phyloP scores from a whole-genome alignment of 1,284 basidiomycete species.

The Caloboletus firmus region DNA sequence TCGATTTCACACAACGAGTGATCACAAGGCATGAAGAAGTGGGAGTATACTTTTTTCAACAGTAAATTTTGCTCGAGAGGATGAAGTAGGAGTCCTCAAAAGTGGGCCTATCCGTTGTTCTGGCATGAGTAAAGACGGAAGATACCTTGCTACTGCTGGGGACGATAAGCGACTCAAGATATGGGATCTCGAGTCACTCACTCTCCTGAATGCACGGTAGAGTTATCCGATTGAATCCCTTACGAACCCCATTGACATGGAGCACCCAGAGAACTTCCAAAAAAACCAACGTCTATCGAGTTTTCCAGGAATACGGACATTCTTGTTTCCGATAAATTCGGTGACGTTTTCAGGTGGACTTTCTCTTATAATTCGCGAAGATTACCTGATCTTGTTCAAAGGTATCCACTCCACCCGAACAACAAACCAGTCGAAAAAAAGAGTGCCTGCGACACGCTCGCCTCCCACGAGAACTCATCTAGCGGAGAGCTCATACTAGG shows the following conservation, averaged over 20 bases:
- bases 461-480: constrained; percentile 72
- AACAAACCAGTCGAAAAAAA: constrained; percentile 20
- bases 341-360: constrained; percentile 74
- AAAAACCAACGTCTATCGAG: constrained; percentile 66
- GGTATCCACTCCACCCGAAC: constrained; percentile 49
- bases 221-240: constrained; percentile 15
- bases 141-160: constrained; percentile 61
- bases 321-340: constrained; percentile 82
- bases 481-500: constrained; percentile 78
- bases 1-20: neutral
- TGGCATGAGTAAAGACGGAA: constrained; percentile 48
- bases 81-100: constrained; percentile 40
- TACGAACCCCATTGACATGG: constrained; percentile 8
- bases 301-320: constrained; percentile 63
- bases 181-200: constrained; percentile 61
- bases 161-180: constrained; percentile 82
- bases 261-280: constrained; percentile 64
- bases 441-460: constrained; percentile 42
- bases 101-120: constrained; percentile 63
- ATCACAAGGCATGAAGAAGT: constrained; percentile 42
- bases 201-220: constrained; percentile 63
- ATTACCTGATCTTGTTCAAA: constrained; percentile 25
- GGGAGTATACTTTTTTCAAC: constrained; percentile 54
- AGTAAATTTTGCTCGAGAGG: constrained; percentile 31
- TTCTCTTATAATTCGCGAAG: neutral